phyloP scores from a whole-genome alignment of 805 yeast species.

The Sporopachydermia quercuum region DNA sequence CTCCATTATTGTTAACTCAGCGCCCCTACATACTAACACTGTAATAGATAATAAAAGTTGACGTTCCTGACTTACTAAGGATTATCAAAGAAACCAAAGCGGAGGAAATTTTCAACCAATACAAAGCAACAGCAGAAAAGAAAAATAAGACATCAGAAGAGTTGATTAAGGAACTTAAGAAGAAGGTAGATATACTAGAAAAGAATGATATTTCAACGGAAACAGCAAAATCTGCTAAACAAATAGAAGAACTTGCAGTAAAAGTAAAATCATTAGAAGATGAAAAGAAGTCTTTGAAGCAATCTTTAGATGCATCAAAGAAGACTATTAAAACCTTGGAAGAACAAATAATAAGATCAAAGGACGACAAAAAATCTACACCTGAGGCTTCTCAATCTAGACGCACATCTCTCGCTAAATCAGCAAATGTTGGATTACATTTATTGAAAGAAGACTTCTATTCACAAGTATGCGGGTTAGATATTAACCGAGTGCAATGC shows the following conservation, averaged over 20 bases:
- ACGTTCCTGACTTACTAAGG: not conserved
- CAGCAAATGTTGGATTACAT: constrained; percentile 1
- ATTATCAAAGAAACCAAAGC: constrained; percentile 6
- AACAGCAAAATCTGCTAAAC: not conserved
- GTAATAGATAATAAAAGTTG: not conserved
- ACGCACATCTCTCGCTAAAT: not conserved
- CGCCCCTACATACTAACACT: too few relatives aligned
- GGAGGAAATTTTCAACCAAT: constrained; percentile 12
- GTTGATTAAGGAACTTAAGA: constrained; percentile 7
- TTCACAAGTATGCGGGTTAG: constrained; percentile 9
- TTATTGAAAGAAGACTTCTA: not conserved
- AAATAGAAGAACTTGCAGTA: not conserved
- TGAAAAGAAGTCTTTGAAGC: not conserved
- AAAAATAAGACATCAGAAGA: constrained; percentile 14
- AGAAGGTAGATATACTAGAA: not conserved
- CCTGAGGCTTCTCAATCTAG: not conserved
- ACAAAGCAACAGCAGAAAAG: constrained; percentile 10
- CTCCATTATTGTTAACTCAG: too few relatives aligned
- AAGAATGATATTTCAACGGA: not conserved
- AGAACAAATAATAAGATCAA: not conserved
- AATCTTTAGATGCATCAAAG: not conserved
- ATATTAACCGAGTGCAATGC: constrained; percentile 9
- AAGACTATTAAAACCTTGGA: not conserved
- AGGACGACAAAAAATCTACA: not conserved
- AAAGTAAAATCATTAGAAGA: not conserved